These are phyloP conservation scores for Purshia tridentata DNA, from an alignment of 306 rosid genomes.

Conservation along the genomic window DNA sequence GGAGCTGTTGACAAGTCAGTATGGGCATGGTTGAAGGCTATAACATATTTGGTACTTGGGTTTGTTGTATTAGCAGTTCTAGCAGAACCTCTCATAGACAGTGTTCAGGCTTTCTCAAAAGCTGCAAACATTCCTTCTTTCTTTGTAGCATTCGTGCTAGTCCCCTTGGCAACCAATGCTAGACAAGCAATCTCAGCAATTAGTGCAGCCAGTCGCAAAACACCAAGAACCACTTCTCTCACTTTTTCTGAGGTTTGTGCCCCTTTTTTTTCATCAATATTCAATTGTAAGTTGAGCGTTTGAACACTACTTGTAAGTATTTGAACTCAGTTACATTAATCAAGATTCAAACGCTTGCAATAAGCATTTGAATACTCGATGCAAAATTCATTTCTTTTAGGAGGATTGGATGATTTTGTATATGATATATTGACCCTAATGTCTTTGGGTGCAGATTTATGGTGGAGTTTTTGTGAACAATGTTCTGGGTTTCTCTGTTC, in stretches of 20 bases:
- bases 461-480: slow-evolving; percentile 77
- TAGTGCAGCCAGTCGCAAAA: slow-evolving; percentile 46
- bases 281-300: too few relatives aligned
- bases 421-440: neutral
- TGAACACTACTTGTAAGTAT: too few relatives aligned
- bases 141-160: slow-evolving; percentile 49
- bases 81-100: slow-evolving; percentile 61
- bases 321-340: too few relatives aligned
- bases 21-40: slow-evolving; percentile 21
- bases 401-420: neutral
- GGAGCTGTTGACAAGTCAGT: slow-evolving; percentile 15
- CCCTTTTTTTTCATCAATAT: too few relatives aligned
- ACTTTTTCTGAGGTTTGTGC: slow-evolving; percentile 59
- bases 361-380: too few relatives aligned
- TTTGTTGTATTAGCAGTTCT: slow-evolving; percentile 35
- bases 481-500: slow-evolving; percentile 54
- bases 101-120: slow-evolving; percentile 52
- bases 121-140: slow-evolving; percentile 51
- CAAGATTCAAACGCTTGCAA: too few relatives aligned
- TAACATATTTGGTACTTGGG: slow-evolving; percentile 11
- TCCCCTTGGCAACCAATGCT: slow-evolving; percentile 64
- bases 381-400: too few relatives aligned
- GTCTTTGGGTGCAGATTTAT: slow-evolving; percentile 51
- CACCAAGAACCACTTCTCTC: slow-evolving; percentile 48
- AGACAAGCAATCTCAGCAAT: slow-evolving; percentile 65